Evolutionary conservation across 2,329 filamentous ascomycete species (phyloP).

Genomic region (Microdochium bolleyi): DNA sequence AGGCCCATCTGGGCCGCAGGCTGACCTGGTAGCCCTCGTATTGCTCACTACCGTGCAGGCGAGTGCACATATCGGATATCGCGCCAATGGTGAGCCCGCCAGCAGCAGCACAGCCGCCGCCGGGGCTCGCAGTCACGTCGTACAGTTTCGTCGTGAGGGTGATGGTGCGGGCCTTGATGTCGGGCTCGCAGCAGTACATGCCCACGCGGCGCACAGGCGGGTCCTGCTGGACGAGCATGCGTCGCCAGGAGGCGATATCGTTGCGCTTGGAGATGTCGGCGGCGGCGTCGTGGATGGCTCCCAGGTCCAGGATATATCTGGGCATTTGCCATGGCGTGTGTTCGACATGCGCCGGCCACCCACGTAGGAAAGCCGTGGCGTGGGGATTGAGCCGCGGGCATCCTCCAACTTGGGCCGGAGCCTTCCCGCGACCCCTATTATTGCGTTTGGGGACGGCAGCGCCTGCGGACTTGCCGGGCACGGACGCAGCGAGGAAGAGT

Average conservation of each 20-base stretch:
- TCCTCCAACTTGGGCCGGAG: background rate
- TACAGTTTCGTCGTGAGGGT: background rate
- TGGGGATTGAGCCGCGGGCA: background rate
- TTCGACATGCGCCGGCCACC: too few relatives aligned
- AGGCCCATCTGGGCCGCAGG: background rate
- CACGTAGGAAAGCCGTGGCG: background rate
- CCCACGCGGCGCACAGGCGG: conserved; percentile 3
- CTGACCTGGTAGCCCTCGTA: background rate
- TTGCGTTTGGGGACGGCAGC: background rate
- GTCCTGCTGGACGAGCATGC: conserved; percentile 4
- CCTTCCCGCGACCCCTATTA: too few relatives aligned
- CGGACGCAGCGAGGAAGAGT: conserved; percentile 1
- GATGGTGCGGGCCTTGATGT: background rate
- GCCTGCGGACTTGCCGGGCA: background rate
- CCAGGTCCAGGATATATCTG: too few relatives aligned
- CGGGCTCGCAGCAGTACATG: background rate
- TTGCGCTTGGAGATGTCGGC: background rate
- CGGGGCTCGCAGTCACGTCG: background rate
- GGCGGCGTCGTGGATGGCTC: too few relatives aligned
- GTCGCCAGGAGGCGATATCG: conserved; percentile 2
- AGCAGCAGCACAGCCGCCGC: background rate
- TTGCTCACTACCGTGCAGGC: background rate
- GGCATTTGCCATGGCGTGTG: too few relatives aligned
- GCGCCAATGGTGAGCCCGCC: background rate
- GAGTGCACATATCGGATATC: background rate